phyloP scores from a whole-genome alignment of 164 flowering plant species.

The Paratinospora sagittata region DNA sequence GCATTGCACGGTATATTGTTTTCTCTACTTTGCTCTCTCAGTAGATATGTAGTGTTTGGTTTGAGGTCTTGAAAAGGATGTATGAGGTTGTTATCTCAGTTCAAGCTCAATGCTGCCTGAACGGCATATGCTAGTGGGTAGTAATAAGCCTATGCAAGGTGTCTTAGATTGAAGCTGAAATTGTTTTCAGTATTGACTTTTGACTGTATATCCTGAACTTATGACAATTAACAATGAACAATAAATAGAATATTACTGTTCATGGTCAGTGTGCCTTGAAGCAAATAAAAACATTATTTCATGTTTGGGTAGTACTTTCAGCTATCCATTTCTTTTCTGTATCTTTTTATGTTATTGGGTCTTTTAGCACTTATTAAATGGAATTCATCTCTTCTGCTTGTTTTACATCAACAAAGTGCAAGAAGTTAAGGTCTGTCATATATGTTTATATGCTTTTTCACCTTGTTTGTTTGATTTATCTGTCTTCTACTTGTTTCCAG shows the following conservation, averaged over 20 bases:
- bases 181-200: not conserved
- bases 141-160: not conserved
- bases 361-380: not conserved
- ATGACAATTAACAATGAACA: not conserved
- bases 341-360: not conserved
- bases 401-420: too few relatives aligned
- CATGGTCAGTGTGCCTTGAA: not conserved
- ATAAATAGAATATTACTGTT: not conserved
- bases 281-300: not conserved
- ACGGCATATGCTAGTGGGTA: too few relatives aligned
- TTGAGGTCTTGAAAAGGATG: slow-evolving; percentile 4
- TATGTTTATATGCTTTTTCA: too few relatives aligned
- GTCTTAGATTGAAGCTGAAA: not conserved
- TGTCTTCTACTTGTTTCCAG: too few relatives aligned
- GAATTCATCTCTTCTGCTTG: not conserved
- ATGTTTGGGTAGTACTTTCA: not conserved
- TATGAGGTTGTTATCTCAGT: not conserved
- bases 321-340: not conserved
- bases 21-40: not conserved
- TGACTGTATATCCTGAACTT: not conserved
- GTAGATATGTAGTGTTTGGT: not conserved
- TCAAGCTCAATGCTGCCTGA: not conserved
- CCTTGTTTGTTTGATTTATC: too few relatives aligned
- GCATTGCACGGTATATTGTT: not conserved
- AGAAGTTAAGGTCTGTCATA: too few relatives aligned